A percentile compares a stretch with the other conserved stretches of the same genome.
Evolutionary conservation across 495 filamentous ascomycete genomes (phyloP).

Genomic region (Terfezia claveryi): DNA sequence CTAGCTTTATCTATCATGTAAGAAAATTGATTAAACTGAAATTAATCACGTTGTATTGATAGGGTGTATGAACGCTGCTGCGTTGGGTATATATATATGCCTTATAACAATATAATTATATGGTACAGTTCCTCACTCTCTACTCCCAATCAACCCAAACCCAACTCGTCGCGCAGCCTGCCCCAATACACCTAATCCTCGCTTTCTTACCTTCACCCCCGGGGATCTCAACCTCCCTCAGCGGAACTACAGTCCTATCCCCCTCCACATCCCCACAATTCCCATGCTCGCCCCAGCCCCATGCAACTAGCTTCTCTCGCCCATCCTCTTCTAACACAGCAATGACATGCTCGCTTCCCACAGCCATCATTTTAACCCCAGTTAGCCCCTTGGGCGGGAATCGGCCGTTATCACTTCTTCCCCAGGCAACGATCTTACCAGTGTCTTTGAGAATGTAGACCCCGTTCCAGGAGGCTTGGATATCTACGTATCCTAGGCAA

Average conservation of each 20-base stretch:
- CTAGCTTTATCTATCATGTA: too few species aligned
- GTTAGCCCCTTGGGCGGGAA: conserved; percentile 34
- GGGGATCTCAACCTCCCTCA: conserved; percentile 1
- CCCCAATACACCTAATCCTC: conserved; percentile 36
- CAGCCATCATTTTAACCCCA: conserved; percentile 34
- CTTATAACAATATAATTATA: too few species aligned
- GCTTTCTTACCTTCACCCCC: conserved; percentile 6
- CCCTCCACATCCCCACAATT: conserved; percentile 57
- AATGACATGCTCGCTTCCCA: conserved; percentile 72
- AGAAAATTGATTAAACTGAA: too few species aligned
- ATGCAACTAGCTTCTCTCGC: conserved; percentile 39
- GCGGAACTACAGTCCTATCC: conserved; percentile 35
- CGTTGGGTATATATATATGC: too few species aligned
- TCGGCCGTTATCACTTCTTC: conserved; percentile 65
- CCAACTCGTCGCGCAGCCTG: conserved; percentile 82
- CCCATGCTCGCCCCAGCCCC: conserved; percentile 96
- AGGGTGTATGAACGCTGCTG: too few species aligned
- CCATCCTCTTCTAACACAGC: conserved; percentile 32
- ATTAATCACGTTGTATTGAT: too few species aligned
- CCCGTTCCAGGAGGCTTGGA: conserved; percentile 15
- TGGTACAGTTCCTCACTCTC: too few species aligned
- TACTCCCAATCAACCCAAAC: conserved; percentile 23
- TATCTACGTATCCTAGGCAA: too few species aligned
- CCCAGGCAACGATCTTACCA: conserved; percentile 41
- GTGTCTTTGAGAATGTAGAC: conserved; percentile 43